Base-by-base conservation (phyloP, 768 basidiomycete species). In the Guyanaporus albipodus region DNA sequence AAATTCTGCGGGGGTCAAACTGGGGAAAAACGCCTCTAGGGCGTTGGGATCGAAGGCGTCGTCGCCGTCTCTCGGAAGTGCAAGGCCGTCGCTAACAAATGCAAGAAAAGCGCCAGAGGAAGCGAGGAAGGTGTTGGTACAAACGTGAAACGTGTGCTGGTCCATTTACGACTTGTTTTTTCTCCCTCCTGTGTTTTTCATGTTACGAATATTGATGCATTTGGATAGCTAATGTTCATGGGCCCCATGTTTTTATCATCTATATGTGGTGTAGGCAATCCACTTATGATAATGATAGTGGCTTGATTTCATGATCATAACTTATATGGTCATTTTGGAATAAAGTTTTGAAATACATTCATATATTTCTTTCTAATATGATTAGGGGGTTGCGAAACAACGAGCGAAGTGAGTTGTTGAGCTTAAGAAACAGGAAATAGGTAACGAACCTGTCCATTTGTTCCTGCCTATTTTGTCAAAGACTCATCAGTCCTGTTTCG, bases 81-180 rank as follows among this genome's bases (percentile, higher is more conserved):
- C 67, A 14, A 66, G 79, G 32, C 58, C 79, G 0, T 71, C 76
- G 19, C 60, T 77, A 29, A 65, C 69, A 26, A 77, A 70, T 53
- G 72, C 71, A 38, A 68, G 73, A 33, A 76, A 69, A 55, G 78
- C 18, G n/a, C 47, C 40, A 24, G 54, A n/a, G n/a, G n/a, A n/a
- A n/a, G n/a, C 71, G 39, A 68, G 73, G 32, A 76, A 69, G 56
- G 78, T 21, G n/a, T 49, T 42, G 27, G 54, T 46, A 14, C 54
- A 52, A 17, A 54, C 57, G 6, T 59, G 50, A 48, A 17, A 17
- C n/a, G 31, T n/a, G n/a, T n/a, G n/a, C n/a, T n/a, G n/a, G n/a
- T n/a, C n/a, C n/a, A n/a, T n/a, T n/a, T n/a, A n/a, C n/a, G 33
- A 17, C 2, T 5, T 11, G 24, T 26, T 42, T 32, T 17, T 4